phyloP scores from a whole-genome alignment of 257 asterid genomes.

The Solanum ahanhuiri region DNA sequence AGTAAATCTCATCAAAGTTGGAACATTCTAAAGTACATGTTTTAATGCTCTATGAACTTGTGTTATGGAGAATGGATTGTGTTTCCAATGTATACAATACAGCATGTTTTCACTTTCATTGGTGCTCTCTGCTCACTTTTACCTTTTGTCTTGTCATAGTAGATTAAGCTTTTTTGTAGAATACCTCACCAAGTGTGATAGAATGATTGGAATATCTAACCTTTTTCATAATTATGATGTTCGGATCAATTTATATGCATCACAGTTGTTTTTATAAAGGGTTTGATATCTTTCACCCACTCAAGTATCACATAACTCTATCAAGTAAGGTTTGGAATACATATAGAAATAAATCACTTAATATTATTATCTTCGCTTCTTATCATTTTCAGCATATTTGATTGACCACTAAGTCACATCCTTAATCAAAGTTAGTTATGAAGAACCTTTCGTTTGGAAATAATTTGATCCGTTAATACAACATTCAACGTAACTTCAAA shows the following conservation, averaged over 20 bases:
- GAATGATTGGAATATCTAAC: background rate
- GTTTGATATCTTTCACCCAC: background rate
- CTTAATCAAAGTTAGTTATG: background rate
- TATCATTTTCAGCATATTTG: background rate
- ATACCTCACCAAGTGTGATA: background rate
- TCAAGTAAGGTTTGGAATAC: background rate
- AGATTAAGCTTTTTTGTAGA: background rate
- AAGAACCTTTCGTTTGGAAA: background rate
- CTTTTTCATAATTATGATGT: background rate
- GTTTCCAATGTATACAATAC: constrained; percentile 22
- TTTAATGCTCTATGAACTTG: too few species aligned
- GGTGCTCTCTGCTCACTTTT: background rate
- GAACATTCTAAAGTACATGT: constrained; percentile 56
- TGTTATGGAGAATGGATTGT: too few species aligned
- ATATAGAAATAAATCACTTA: too few species aligned
- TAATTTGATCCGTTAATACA: constrained; percentile 9
- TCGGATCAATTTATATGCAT: fast-evolving
- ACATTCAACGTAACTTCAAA: fast-evolving
- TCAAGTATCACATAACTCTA: background rate
- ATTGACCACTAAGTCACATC: fast-evolving
- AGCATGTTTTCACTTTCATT: constrained; percentile 2
- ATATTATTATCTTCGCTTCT: background rate
- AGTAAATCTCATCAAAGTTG: constrained; percentile 38
- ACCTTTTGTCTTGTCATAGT: background rate
- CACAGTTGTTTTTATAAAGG: background rate